Evolutionary conservation across 225 moss, liverwort and hornwort species (phyloP), one percentile per base, ranked within the genome.

Genomic region (Pleurozium schreberi): DNA sequence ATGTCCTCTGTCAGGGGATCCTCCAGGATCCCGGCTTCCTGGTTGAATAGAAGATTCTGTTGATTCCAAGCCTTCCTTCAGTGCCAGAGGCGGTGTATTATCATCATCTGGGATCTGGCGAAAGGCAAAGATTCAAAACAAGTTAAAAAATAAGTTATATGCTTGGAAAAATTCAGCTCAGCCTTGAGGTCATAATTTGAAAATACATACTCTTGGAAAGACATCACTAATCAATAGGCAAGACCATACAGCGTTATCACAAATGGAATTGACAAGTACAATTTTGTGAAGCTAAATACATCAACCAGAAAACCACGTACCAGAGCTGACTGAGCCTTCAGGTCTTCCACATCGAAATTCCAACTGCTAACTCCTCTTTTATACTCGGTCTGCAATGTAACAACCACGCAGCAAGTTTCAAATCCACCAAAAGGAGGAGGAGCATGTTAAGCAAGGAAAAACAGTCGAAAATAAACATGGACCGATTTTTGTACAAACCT

Each of bases 351-450:
- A 81, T 99, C 94, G 84, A 99, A 99, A 91, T 99, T 97, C 99
- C 99, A 99, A 82, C 94, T 82, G 90, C 99, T 99, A 59, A 99
- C 97, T 36, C 99, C 99, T 78, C 97, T 95, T 86, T 99, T 96
- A 69, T 99, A 99, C 87, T 99, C 99, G 47, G 93, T 96, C 93
- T 95, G 90, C 88, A 86, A 84, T 53, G 84, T 30, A 84, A 88
- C 36, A 88, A 73, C 84, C 83, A 52, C 52, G 66, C 40, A 87
- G 62, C 81, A 85, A 65, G 78, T 71, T 83, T 59, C 33, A 42
- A 70, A 87, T 31, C 68, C 78, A 81, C 68, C 43, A 83, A 65
- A 23, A 64, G 14, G 59, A 42, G 61, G 75, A 66, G 75, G 45
- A 81, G 58, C n/a, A 83, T 58, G 28, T 63, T 76, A 34, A 86